Evolutionary conservation across 139 green algal genomes (phyloP), one percentile per base, ranked within the genome.

Genomic region (Zygnema cylindricum): DNA sequence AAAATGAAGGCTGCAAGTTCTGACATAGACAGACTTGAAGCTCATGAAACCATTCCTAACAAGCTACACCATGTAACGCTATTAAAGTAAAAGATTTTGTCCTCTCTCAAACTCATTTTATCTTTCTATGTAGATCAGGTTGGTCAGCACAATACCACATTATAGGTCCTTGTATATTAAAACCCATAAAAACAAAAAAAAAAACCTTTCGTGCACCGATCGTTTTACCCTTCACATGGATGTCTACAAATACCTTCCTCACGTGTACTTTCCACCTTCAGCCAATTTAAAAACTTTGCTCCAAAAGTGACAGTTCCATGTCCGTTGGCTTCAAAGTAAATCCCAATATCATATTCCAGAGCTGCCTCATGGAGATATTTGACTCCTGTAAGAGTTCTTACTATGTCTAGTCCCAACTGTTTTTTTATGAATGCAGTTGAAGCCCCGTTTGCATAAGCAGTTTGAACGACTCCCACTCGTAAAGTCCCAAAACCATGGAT

Each of bases 261-360:
- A n/a, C n/a, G n/a, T n/a, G n/a, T n/a, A n/a, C n/a, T n/a, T n/a
- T 63, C 49, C 49, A 7, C 49, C 49, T 63, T 63, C 84, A 92
- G 54, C 79, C 86, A 82, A 21, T 85, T 35, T 42, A 96, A 84
- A 49, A 98, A 86, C 1, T 42, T 22, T 0, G 86, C 55, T 21
- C 91, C 93, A 88, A 99, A 98, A 2, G 99, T 91, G 41, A 98
- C 95, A 0, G 96, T 98, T 87, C 97, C 97, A 85, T 99, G 97
- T 2, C 97, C 97, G 86, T 99, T 99, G 30, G 97, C 94, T 93
- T 99, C 97, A 92, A 98, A 99, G 93, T 99, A 99, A 81, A 99
- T 93, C 57, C 97, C 97, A 3, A 98, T 89, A 84, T 99, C 97
- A 90, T 95, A 98, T 3, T 96, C 97, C 75, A 92, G 86, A 23